Base-by-base conservation (phyloP, 768 basidiomycete species). In the Russula abietina region DNA sequence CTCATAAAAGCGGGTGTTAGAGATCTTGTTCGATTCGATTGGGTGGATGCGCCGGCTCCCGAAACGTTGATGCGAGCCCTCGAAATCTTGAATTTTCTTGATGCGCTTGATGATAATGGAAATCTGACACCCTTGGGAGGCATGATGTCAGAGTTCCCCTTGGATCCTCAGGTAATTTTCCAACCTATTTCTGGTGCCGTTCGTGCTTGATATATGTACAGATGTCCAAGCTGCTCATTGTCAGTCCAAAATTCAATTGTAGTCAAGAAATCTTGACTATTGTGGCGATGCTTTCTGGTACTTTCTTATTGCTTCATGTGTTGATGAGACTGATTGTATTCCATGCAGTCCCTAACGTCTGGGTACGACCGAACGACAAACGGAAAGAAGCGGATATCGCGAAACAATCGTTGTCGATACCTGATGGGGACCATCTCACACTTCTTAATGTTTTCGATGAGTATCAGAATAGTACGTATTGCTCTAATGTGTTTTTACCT, bases 191-290 rank as follows among this genome's bases (percentile, higher is more conserved):
- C 17, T 28, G 46, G 43, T 54, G 49, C 28, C 16, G 12, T 30
- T n/a, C 14, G 24, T 19, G 14, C 28, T 50, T 26, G 51, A 19
- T 16, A n/a, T 11, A 30, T 58, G 10, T 12, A 33, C 65, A 92
- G 86, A 80, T 98, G 69, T 85, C 96, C 28, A 97, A 96, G 74
- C 88, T 96, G 84, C 82, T 98, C 53, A 93, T 98, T 64, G 81
- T 87, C 67, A 95, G 92, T 72, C 91, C 96, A 2, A 93, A 98
- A 71, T 97, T 98, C 78, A 85, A 86, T 61, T 98, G 96, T 76
- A 94, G 91, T 64, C 94, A 96, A 69, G 97, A 98, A 72, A 90
- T 98, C 51, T 74, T 99, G 59, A 93, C 91, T 0, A 91, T 99
- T 64, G 93, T 92, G 3, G 90, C 97, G 0, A 98, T 98, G 96